Evolutionary conservation across 139 green algal genomes (phyloP), one percentile per base, ranked within the genome.

Genomic region (Closterium sp.): DNA sequence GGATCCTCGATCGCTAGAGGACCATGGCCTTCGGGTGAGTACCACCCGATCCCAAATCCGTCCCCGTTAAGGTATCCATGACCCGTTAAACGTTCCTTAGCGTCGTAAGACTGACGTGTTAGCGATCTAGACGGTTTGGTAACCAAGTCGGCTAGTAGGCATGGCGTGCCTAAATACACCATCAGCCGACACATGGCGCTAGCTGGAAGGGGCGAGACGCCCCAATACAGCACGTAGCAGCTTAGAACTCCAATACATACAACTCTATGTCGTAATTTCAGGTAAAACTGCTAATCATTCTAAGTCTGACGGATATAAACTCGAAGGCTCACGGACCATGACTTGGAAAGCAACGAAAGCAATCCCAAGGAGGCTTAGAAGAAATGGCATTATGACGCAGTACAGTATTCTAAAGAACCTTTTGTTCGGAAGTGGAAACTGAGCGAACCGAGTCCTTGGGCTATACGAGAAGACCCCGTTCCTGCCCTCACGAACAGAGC

Each of bases 81-180:
- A 7, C 92, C 95, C 24, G 98, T 94, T 85, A 97, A 94, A 1
- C 98, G 95, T 94, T 99, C 98, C 11, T 96, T 94, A 0, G 98
- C 98, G 79, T 99, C 97, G 89, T 99, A 99, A 17, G 95, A 97
- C 95, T 99, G 98, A 88, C 98, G 98, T 62, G 99, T 98, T 73
- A 99, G 99, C 38, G 96, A 98, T 7, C 97, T 94, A 92, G 98
- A 96, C 29, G 96, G 96, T 95, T 94, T 97, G 9, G 97, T 95
- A 6, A 98, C 97, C 19, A 99, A 95, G 87, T 99, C 97, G 29
- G 97, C 97, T 38, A 99, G 94, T 45, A 98, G 96, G 22, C 96
- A 96, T 2, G 96, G 96, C 5, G 95, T 84, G 9, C 97, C 98
- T 2, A 98, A 94, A 93, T 98, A 99, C 32, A 96, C 97, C 96